phyloP scores from a whole-genome alignment of 129 eudicot species.

The Logfia minima region DNA sequence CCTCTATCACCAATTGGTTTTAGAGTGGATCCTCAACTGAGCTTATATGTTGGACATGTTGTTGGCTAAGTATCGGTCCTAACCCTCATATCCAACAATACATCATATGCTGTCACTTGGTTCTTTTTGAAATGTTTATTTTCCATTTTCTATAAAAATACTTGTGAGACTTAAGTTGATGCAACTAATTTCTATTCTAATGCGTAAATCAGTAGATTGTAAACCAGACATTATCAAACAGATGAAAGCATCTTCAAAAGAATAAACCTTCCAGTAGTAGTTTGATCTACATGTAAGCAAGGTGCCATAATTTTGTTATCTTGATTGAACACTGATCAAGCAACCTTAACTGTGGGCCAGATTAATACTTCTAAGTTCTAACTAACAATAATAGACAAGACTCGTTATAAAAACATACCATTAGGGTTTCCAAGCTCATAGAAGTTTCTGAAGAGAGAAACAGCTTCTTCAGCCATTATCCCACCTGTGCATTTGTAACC shows the following conservation, averaged over 20 bases:
- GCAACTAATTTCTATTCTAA: neutral
- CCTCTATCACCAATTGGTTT: no score
- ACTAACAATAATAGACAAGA: neutral
- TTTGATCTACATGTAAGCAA: neutral
- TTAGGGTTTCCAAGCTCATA: constrained; percentile 96
- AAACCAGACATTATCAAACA: neutral
- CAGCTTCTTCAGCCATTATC: constrained; percentile 81
- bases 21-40: no score
- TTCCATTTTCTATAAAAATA: neutral
- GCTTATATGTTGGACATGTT: no score
- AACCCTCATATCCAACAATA: neutral
- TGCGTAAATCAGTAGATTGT: neutral
- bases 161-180: neutral
- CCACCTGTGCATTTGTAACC: constrained; percentile 85
- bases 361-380: neutral
- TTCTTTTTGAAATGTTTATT: neutral
- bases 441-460: constrained; percentile 67
- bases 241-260: neutral
- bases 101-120: neutral
- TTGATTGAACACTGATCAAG: neutral
- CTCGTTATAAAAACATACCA: constrained; percentile 36
- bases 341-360: neutral
- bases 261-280: neutral
- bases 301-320: neutral
- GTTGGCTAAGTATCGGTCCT: no score